Evolutionary conservation across 768 basidiomycete genomes (phyloP).

Genomic region (Leccinum arenicola): DNA sequence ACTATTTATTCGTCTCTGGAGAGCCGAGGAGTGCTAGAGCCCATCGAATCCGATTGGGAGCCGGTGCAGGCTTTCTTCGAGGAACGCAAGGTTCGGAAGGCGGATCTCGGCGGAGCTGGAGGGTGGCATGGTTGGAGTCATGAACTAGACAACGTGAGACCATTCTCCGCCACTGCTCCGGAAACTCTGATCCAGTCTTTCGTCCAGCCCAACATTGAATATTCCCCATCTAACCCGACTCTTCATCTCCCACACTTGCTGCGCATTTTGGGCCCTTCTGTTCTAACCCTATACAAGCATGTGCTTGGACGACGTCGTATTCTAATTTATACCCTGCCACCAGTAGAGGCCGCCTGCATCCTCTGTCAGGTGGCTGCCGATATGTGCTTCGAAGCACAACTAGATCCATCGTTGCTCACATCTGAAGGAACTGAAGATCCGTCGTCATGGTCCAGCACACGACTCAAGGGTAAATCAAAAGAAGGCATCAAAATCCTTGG

Average conservation of each 20-base stretch:
- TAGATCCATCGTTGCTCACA: slow-evolving; percentile 23
- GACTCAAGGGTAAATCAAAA: slow-evolving; percentile 39
- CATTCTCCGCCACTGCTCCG: neutral
- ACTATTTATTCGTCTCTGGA: slow-evolving; percentile 53
- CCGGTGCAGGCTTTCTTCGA: slow-evolving; percentile 64
- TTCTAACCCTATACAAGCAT: slow-evolving; percentile 76
- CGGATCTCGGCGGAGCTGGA: slow-evolving; percentile 53
- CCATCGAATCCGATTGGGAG: slow-evolving; percentile 58
- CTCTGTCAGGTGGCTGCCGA: slow-evolving; percentile 63
- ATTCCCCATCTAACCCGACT: slow-evolving; percentile 46
- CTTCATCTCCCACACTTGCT: slow-evolving; percentile 74
- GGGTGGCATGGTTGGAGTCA: slow-evolving; percentile 69
- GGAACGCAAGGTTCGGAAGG: slow-evolving; percentile 48
- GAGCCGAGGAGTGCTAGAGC: slow-evolving; percentile 44
- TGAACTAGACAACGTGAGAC: slow-evolving; percentile 56
- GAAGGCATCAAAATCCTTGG: slow-evolving; percentile 69
- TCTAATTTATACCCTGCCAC: slow-evolving; percentile 77
- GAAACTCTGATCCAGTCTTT: slow-evolving; percentile 13
- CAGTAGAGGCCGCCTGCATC: slow-evolving; percentile 76
- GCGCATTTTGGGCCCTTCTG: slow-evolving; percentile 75
- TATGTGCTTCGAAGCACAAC: slow-evolving; percentile 52
- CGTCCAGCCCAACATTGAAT: slow-evolving; percentile 21
- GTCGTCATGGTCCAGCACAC: slow-evolving; percentile 31
- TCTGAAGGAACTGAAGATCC: slow-evolving; percentile 22
- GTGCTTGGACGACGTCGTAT: slow-evolving; percentile 70